Evolutionary conservation across 306 rosid genomes (phyloP).

Genomic region (Heteromeles arbutifolia): DNA sequence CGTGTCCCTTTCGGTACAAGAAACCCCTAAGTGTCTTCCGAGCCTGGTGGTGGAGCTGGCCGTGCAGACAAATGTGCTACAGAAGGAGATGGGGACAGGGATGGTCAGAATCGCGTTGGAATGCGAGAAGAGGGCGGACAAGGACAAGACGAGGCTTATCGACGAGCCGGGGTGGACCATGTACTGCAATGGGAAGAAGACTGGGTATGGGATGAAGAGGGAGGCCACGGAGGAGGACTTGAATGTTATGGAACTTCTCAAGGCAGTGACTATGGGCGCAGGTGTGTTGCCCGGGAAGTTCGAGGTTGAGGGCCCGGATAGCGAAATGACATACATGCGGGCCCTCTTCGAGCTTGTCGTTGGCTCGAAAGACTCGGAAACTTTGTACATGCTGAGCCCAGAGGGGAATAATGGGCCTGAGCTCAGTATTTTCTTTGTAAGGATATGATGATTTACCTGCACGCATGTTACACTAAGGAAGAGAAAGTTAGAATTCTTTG

Average conservation of each 20-base stretch:
- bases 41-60: slow-evolving; percentile 53
- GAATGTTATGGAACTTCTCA: slow-evolving; percentile 60
- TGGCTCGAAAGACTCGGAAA: slow-evolving; percentile 72
- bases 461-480: background rate
- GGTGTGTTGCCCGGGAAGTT: slow-evolving; percentile 57
- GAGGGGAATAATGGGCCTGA: slow-evolving; percentile 71
- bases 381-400: slow-evolving; percentile 75
- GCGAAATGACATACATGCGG: slow-evolving; percentile 55
- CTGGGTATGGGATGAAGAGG: slow-evolving; percentile 61
- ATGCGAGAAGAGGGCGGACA: slow-evolving; percentile 62
- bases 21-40: slow-evolving; percentile 45
- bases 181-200: slow-evolving; percentile 78
- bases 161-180: slow-evolving; percentile 70
- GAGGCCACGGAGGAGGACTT: slow-evolving; percentile 63
- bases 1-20: slow-evolving; percentile 60
- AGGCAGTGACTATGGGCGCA: slow-evolving; percentile 73
- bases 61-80: slow-evolving; percentile 51
- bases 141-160: slow-evolving; percentile 40
- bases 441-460: slow-evolving; percentile 23
- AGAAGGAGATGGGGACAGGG: slow-evolving; percentile 61
- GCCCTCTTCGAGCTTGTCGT: slow-evolving; percentile 62
- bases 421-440: slow-evolving; percentile 68
- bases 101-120: slow-evolving; percentile 78
- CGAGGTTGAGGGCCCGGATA: slow-evolving; percentile 37
- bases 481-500: background rate